phyloP scores from a whole-genome alignment of 805 yeast species.

The Yamadazyma philogaea region DNA sequence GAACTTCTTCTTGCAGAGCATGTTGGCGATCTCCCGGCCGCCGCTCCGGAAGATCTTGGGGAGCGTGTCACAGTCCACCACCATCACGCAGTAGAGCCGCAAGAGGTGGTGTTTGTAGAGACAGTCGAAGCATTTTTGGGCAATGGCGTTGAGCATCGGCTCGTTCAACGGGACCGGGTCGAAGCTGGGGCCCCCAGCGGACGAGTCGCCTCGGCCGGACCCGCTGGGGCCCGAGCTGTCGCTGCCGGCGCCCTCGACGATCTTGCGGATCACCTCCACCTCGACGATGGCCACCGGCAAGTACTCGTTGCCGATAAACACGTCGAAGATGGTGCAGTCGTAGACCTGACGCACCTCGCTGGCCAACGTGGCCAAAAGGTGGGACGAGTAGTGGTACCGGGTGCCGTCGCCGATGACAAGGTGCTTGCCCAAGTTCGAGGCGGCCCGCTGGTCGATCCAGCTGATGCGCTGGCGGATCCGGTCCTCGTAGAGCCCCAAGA shows the following conservation, averaged over 20 bases:
- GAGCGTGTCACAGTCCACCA: constrained; percentile 74
- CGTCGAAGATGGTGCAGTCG: constrained; percentile 91
- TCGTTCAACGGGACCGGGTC: constrained; percentile 44
- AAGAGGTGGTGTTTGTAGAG: constrained; percentile 57
- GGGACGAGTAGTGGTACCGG: constrained; percentile 81
- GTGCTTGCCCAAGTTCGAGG: constrained; percentile 25
- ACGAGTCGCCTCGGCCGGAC: constrained; percentile 9
- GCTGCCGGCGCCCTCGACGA: constrained; percentile 26
- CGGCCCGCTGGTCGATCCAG: constrained; percentile 54
- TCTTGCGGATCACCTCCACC: constrained; percentile 46
- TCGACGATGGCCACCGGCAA: constrained; percentile 85
- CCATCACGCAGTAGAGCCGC: constrained; percentile 74
- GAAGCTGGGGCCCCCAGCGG: constrained; percentile 18
- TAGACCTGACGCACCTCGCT: constrained; percentile 75
- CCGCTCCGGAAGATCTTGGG: constrained; percentile 86
- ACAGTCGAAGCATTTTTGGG: constrained; percentile 43
- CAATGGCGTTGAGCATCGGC: constrained; percentile 40
- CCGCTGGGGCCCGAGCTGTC: constrained; percentile 4
- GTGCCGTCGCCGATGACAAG: constrained; percentile 38
- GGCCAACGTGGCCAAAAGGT: constrained; percentile 79
- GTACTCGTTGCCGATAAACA: constrained; percentile 72
- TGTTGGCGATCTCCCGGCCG: constrained; percentile 88
- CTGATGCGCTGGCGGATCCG: constrained; percentile 74
- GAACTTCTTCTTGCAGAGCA: constrained; percentile 74
- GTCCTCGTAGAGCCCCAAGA: constrained; percentile 88